Percentiles rank a stretch among this genome's conserved stretches.
phyloP scores from a whole-genome alignment of 2,329 filamentous ascomycete species.

The Pseudocercospora fuligena region DNA sequence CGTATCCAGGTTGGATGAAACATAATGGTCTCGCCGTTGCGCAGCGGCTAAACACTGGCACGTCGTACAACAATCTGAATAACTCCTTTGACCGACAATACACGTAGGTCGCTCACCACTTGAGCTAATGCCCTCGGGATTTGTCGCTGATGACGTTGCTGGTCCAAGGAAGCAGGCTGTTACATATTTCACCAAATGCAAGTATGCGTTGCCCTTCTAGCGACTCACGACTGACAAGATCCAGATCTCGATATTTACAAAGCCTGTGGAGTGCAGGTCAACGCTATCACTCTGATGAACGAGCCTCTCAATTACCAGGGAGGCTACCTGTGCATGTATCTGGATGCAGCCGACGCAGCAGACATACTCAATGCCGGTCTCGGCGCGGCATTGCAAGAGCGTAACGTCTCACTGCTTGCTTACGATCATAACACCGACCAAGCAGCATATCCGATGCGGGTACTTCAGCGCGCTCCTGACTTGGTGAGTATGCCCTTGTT shows the following conservation, averaged over 20 bases:
- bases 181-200: neutral
- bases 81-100: slow-evolving; percentile 45
- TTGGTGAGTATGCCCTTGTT: too few relatives aligned
- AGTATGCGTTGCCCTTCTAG: neutral
- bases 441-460: slow-evolving; percentile 42
- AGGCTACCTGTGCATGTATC: slow-evolving; percentile 46
- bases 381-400: slow-evolving; percentile 27
- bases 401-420: slow-evolving; percentile 42
- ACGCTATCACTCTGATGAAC: slow-evolving; percentile 47
- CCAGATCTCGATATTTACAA: slow-evolving; percentile 40
- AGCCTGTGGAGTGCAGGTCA: slow-evolving; percentile 40
- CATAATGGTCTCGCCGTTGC: slow-evolving; percentile 41
- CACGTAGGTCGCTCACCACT: slow-evolving; percentile 43
- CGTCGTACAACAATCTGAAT: slow-evolving; percentile 30
- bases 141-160: neutral
- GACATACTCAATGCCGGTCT: slow-evolving; percentile 40
- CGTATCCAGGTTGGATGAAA: slow-evolving; percentile 49
- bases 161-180: neutral
- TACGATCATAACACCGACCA: slow-evolving; percentile 49
- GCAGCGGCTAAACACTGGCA: slow-evolving; percentile 29
- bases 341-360: slow-evolving; percentile 42
- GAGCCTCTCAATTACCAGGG: slow-evolving; percentile 47
- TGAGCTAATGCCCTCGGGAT: slow-evolving; percentile 41
- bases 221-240: neutral
- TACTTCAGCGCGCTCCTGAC: slow-evolving; percentile 38